Evolutionary conservation across 352 stramenopile species (phyloP).

Genomic region (Globisporangium cederbergense): DNA sequence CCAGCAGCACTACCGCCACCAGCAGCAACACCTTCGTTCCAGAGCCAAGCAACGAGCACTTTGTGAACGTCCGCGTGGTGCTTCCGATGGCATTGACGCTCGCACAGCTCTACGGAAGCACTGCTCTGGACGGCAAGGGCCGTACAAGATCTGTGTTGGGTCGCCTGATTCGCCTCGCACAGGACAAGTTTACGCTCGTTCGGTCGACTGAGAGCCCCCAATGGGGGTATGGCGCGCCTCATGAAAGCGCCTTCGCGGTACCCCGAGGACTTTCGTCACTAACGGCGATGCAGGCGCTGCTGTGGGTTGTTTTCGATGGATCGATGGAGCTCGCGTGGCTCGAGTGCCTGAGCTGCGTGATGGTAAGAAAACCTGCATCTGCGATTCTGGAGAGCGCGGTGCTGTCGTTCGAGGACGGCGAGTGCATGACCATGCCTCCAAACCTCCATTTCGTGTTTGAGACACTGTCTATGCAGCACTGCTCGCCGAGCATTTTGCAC

Average conservation of each 20-base stretch:
- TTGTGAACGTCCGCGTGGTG: constrained; percentile 23
- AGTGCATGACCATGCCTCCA: constrained; percentile 57
- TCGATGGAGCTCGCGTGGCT: constrained; percentile 34
- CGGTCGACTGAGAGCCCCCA: neutral
- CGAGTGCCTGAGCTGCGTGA: constrained; percentile 31
- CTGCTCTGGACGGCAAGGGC: constrained; percentile 28
- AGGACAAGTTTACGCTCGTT: constrained; percentile 24
- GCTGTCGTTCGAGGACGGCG: constrained; percentile 35
- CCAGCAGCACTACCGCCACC: neutral
- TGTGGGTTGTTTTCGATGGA: constrained; percentile 51
- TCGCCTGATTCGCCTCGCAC: constrained; percentile 27
- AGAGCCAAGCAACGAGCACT: neutral
- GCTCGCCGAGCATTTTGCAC: constrained; percentile 30
- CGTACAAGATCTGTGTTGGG: constrained; percentile 35
- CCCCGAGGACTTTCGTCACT: neutral
- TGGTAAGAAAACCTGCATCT: constrained; percentile 9
- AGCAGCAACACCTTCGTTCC: neutral
- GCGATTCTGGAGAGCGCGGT: neutral
- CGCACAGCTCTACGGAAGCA: constrained; percentile 45
- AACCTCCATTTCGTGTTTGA: constrained; percentile 70
- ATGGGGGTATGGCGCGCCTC: neutral
- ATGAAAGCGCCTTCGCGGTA: neutral
- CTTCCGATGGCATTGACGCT: constrained; percentile 37
- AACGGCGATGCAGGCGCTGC: constrained; percentile 19
- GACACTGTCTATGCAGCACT: constrained; percentile 31